Base-by-base conservation (phyloP, 2,329 filamentous ascomycete species). In the Diaporthe sp. region DNA sequence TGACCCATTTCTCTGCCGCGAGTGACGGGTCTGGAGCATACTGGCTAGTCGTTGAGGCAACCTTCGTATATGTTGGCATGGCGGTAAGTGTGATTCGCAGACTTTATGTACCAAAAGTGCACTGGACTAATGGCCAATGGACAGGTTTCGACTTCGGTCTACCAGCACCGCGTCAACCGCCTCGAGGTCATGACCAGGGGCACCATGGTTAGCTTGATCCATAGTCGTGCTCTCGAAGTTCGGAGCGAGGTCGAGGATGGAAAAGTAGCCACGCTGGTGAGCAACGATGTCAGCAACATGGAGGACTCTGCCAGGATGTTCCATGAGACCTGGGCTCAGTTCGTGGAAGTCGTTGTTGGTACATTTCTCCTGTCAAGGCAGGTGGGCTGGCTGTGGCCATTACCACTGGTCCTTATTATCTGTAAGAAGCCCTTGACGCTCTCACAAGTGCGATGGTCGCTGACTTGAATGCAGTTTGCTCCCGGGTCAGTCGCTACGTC, bases 271-370 rank as follows among this genome's bases (percentile, higher is more conserved):
- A 85, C 85, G 0, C 79, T 88, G 0, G 83, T 84, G 79, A 87
- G 82, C 74, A 87, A 81, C 2, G 86, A 88, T 77, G 81, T 83
- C 2, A 82, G 84, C 17, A 81, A 79, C 70, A 78, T 87, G 0
- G 81, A 81, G 1, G 77, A 77, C 0, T 79, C 82, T 8, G 80
- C 79, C 0, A 79, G 81, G 42, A 84, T 87, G 82, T 75, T 85
- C 19, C 85, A 87, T 65, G 86, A 87, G 57, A 82, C 81, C 0
- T 87, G 86, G 85, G 86, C 83, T 0, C 81, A 85, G 19, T 51
- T 82, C 1, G n/a, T 87, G 0, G 86, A 88, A 74, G 82, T 87
- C 0, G 51, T 82, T 0, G 78, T 88, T 49, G 87, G 86, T 2
- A 80, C 86, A 3, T 62, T 73, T 9, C 79, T 88, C 70, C 76